Evolutionary conservation across 805 yeast genomes (phyloP), one percentile per base, ranked within the genome.

Genomic region (Metschnikowia santaceciliae): DNA sequence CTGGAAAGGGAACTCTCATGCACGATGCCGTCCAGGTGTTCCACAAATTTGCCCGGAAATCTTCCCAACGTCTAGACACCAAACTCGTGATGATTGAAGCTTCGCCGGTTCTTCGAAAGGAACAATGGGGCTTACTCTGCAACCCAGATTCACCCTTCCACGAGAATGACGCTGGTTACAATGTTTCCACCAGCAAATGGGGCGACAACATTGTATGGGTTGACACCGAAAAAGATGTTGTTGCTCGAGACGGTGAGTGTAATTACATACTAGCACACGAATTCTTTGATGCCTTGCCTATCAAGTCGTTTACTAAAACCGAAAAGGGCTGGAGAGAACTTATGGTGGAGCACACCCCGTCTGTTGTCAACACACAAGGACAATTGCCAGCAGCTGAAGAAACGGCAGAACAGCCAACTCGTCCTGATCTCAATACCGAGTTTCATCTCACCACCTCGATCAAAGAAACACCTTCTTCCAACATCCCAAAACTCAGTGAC

Each of bases 281-380:
- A 65, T 89, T 89, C 60, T 89, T 85, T 62, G 96, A 89, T 67
- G 96, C 96, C 0, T 70, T 89, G 50, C 96, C 96, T 0, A 82
- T 89, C 22, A 82, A 84, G 55, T 79, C 83, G 55, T 88, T 86
- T 61, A 75, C 77, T 48, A 78, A 76, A 54, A 82, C 85, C 0
- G 71, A 74, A 15, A 67, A 81, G 14, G 92, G 92, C 0, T 89
- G 96, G 96, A 72, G 91, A 56, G 96, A 89, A 62, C 72, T 80
- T 22, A 57, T 86, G 37, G 94, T 89, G 32, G 92, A 86, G 63
- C 79, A 69, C 51, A 68, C 70, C 32, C 61, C 68, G 5, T 61
- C 69, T 44, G 76, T 72, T 7, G 59, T 62, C n/a, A 68, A 68
- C 48, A 65, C 69, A 5, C 74, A 71, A 53, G 56, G 55, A 14